Base-by-base conservation (phyloP, 2,329 filamentous ascomycete genomes). In the Rutstroemia sp. region DNA sequence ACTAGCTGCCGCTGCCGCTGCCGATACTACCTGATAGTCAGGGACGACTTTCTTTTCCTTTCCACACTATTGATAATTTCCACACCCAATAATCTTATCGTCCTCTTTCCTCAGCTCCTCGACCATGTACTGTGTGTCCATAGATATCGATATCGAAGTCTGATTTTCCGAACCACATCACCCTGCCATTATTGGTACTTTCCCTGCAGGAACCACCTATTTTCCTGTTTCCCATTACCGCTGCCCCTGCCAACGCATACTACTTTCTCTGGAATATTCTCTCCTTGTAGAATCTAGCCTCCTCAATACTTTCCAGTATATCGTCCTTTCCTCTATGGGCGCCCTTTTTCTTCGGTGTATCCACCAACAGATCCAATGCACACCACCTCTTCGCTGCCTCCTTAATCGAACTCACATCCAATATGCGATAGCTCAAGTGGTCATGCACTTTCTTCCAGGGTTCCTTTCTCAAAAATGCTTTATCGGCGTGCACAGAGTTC, bases 261-360 rank as follows among this genome's bases (percentile, higher is more conserved):
- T 17, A 45, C 2, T 37, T 37, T 17, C 21, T 30, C 46, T 12
- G 16, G 70, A 95, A 95, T 55, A 95, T 80, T 17, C 74, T 75
- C 58, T 86, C 76, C 65, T 82, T 83, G 72, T 96, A 97, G 69
- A 88, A 96, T 66, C 76, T 83, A 54, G 92, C 92, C 75, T 99
- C 94, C 56, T 81, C 86, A 60, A 99, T 96, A 72, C 92, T 97
- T 75, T 99, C 94, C 59, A 96, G 72, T 57, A 99, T 96, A 71
- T 99, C 94, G 55, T 89, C 84, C 65, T 81, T 84, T 0, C 94
- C 94, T 71, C 92, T 83, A 74, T 99, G 94, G 51, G 84, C 75
- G 39, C 81, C 83, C 68, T 80, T 81, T 76, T 97, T 97, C 60
- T 68, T 72, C 12, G 92, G 92, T 27, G 81, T 83, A 46, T 76